These are phyloP conservation scores for Lippia alba DNA, from an alignment of 305 asterid genomes.

Conservation along the genomic window DNA sequence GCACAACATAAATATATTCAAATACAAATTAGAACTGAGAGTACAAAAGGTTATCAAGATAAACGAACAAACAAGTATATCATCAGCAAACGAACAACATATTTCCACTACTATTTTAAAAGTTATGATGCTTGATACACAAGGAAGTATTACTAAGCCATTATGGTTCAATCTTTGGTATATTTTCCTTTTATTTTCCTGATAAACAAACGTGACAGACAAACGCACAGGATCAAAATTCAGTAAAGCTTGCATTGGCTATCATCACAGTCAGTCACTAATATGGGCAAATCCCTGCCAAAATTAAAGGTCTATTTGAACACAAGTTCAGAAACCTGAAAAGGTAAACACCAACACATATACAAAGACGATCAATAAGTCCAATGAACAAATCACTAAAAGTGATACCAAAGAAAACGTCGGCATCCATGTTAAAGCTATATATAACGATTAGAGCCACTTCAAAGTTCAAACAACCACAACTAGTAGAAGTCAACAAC, in stretches of 20 bases:
- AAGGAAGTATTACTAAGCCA: background rate
- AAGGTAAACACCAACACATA: background rate
- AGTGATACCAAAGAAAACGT: background rate
- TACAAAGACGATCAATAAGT: background rate
- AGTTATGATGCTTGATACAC: background rate
- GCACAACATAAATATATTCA: conserved; percentile 31
- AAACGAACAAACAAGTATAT: conserved; percentile 9
- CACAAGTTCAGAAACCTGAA: conserved; percentile 18
- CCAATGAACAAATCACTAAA: background rate
- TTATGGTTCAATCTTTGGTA: background rate
- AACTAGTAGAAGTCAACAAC: conserved; percentile 19
- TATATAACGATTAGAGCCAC: background rate
- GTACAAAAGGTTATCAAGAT: background rate
- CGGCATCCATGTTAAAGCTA: conserved; percentile 8
- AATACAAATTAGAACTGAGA: conserved; percentile 2
- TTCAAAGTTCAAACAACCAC: conserved; percentile 19
- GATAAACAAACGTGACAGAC: background rate
- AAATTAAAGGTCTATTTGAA: background rate
- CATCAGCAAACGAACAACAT: background rate
- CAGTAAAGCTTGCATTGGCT: background rate
- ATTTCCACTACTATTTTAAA: background rate
- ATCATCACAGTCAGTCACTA: conserved; percentile 1
- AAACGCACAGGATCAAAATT: background rate
- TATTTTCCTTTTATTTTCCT: conserved; percentile 2
- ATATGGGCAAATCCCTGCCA: background rate